phyloP scores from a whole-genome alignment of 768 basidiomycete species.

The Clitopilus passeckerianus region DNA sequence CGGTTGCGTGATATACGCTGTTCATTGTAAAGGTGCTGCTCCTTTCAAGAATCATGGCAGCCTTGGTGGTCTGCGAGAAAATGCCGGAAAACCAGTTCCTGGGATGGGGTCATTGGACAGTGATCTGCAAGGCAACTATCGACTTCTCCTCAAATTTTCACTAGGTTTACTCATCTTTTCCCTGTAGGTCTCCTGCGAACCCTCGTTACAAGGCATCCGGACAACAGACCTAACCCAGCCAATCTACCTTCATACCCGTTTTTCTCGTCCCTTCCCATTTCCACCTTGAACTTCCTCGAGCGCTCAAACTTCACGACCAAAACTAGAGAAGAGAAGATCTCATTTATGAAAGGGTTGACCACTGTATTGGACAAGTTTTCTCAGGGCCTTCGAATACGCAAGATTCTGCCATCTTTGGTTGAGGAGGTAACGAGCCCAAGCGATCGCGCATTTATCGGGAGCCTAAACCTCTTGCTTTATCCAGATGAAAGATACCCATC shows the following conservation, averaged over 20 bases:
- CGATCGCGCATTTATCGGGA: neutral
- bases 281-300: constrained; percentile 93
- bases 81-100: constrained; percentile 56
- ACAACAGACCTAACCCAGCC: constrained; percentile 68
- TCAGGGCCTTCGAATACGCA: constrained; percentile 79
- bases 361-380: constrained; percentile 81
- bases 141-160: neutral
- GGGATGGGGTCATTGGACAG: constrained; percentile 63
- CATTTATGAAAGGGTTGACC: constrained; percentile 89
- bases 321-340: constrained; percentile 91
- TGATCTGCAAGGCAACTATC: constrained; percentile 61
- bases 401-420: constrained; percentile 86
- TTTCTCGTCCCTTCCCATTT: constrained; percentile 94
- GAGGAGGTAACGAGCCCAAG: constrained; percentile 66
- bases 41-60: constrained; percentile 86
- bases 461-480: neutral
- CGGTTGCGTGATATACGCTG: constrained; percentile 87
- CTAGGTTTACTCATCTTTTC: constrained; percentile 1
- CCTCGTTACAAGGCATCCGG: constrained; percentile 76
- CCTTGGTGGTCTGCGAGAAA: constrained; percentile 63
- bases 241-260: constrained; percentile 82
- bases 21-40: constrained; percentile 82
- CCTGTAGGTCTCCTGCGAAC: constrained; percentile 69
- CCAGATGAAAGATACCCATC: constrained; percentile 90
- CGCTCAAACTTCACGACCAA: constrained; percentile 94